phyloP scores from a whole-genome alignment of 352 stramenopile species.

The Pythium inflatum region DNA sequence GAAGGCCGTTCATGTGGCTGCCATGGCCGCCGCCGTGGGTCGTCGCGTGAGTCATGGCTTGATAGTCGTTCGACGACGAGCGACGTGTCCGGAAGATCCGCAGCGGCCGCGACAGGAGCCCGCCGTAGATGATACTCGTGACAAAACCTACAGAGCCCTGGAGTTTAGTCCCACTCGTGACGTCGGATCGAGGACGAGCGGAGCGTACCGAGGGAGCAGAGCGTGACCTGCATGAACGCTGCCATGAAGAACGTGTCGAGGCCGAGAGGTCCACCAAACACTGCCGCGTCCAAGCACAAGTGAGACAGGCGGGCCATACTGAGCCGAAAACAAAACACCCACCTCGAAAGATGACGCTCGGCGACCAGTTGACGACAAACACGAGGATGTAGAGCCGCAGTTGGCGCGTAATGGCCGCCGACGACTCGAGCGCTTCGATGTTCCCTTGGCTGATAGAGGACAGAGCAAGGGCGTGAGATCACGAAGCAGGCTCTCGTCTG shows the following conservation, averaged over 20 bases:
- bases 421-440: constrained; percentile 70
- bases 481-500: no score
- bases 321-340: constrained; percentile 31
- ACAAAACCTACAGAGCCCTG: constrained; percentile 53
- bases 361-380: constrained; percentile 74
- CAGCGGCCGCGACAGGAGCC: constrained; percentile 21
- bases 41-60: constrained; percentile 43
- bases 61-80: constrained; percentile 33
- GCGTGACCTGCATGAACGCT: constrained; percentile 66
- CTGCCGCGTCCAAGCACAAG: no score
- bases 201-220: constrained; percentile 48
- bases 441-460: constrained; percentile 47
- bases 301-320: no score
- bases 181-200: no score
- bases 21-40: constrained; percentile 20
- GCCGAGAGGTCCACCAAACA: constrained; percentile 52
- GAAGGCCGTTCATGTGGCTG: constrained; percentile 40
- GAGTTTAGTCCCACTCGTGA: no score
- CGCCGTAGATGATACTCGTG: constrained; percentile 64
- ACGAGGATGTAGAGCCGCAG: constrained; percentile 72
- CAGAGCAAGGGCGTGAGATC: neutral
- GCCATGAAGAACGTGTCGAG: constrained; percentile 53
- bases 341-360: constrained; percentile 67
- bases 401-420: constrained; percentile 59
- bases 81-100: constrained; percentile 20